phyloP scores from a whole-genome alignment of 352 stramenopile genomes.

The Halophytophthora batemanensis region DNA sequence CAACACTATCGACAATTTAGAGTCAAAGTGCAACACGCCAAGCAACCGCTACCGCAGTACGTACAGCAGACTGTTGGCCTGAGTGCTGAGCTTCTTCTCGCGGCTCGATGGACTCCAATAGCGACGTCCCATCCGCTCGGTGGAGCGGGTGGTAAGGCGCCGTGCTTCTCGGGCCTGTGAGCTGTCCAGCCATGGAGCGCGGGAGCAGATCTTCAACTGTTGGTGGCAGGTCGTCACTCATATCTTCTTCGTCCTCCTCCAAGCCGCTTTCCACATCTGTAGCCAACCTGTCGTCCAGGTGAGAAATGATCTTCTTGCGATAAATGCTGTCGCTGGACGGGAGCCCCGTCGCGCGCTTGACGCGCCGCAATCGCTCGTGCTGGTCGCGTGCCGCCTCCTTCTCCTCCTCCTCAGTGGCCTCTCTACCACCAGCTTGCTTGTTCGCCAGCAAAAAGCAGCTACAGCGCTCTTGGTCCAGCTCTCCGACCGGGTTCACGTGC shows the following conservation, averaged over 20 bases:
- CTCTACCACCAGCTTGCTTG: not conserved
- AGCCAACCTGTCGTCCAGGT: constrained; percentile 24
- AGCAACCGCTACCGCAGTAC: no score
- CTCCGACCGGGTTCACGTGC: constrained; percentile 9
- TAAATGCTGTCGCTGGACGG: constrained; percentile 44
- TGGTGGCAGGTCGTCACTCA: constrained; percentile 17
- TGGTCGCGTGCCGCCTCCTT: constrained; percentile 19
- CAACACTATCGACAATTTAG: not conserved
- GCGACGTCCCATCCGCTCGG: constrained; percentile 28
- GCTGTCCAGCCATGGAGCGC: constrained; percentile 17
- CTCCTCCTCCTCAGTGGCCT: constrained; percentile 20
- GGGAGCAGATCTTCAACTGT: constrained; percentile 22
- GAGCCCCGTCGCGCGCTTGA: constrained; percentile 33
- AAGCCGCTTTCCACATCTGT: constrained; percentile 20
- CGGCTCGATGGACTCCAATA: constrained; percentile 52
- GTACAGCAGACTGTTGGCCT: constrained; percentile 20
- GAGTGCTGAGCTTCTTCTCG: constrained; percentile 17
- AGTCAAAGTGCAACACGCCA: not conserved
- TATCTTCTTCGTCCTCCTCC: constrained; percentile 26
- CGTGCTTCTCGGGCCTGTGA: constrained; percentile 21
- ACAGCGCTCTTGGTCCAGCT: constrained; percentile 22
- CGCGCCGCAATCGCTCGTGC: constrained; percentile 25
- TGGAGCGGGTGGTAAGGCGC: constrained; percentile 44
- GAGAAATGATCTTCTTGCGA: constrained; percentile 28
- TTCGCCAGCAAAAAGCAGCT: constrained; percentile 33